These are phyloP conservation scores for Rhinocladiella mackenziei DNA, from an alignment of 2,329 filamentous ascomycete genomes.

Conservation along the genomic window DNA sequence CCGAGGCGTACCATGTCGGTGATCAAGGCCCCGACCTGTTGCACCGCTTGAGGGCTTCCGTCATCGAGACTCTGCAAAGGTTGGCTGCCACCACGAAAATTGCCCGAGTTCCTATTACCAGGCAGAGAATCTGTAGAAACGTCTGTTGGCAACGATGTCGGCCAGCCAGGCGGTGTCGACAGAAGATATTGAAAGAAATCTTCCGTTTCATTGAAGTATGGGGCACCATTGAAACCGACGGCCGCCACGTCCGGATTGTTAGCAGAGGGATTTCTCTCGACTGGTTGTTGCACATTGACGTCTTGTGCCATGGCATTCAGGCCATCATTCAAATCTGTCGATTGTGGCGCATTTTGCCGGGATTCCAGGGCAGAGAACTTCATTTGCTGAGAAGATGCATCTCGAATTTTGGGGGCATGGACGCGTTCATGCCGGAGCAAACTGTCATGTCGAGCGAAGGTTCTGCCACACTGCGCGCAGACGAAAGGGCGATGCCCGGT, in stretches of 20 bases:
- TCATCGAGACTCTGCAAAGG: not conserved
- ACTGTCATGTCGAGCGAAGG: conserved; percentile 2
- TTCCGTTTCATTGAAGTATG: not conserved
- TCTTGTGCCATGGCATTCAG: not conserved
- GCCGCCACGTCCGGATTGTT: not conserved
- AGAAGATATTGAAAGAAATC: conserved; percentile 3
- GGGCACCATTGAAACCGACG: not conserved
- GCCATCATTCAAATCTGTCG: not conserved
- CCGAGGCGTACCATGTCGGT: conserved; percentile 1
- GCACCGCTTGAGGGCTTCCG: conserved; percentile 1
- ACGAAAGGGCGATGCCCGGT: not conserved
- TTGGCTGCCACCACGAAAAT: not conserved
- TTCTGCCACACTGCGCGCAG: not conserved
- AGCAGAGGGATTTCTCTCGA: not conserved
- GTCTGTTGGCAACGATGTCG: not conserved
- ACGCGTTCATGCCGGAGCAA: not conserved
- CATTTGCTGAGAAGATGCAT: not conserved
- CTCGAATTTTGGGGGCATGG: not conserved
- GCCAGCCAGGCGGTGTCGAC: not conserved
- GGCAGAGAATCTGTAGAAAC: not conserved
- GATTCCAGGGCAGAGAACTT: not conserved
- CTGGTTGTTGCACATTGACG: not conserved
- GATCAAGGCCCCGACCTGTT: conserved; percentile 1
- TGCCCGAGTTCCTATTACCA: not conserved
- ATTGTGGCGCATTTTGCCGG: not conserved